Percentiles rank a stretch among this genome's conserved stretches.
Conservation (phyloP, 192 early-diverging fungal genomes). For the Powellomyces hirtus region DNA sequence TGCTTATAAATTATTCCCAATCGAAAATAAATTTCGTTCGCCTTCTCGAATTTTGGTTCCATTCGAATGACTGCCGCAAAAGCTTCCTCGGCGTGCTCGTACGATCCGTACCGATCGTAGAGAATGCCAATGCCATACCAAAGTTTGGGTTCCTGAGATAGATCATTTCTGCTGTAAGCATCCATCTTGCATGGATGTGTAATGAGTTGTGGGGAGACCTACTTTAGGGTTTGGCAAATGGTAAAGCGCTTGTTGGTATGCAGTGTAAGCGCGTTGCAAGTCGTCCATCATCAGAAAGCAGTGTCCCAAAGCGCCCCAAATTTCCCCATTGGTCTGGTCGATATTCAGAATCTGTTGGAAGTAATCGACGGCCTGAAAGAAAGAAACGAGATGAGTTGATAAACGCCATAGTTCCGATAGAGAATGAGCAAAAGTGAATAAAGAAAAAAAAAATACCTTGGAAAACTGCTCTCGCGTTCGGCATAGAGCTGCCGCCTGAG, state of each 20-base stretch:
- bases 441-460: slow-evolving; percentile 43
- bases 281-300: slow-evolving; percentile 97
- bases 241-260: slow-evolving; percentile 95
- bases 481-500: slow-evolving; percentile 79
- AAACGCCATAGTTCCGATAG: too few relatives aligned
- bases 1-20: slow-evolving; percentile 98
- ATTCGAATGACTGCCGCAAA: slow-evolving; percentile 91
- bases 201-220: neutral
- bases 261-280: slow-evolving; percentile 88
- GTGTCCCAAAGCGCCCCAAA: slow-evolving; percentile 93
- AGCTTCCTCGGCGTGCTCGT: slow-evolving; percentile 95
- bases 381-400: neutral
- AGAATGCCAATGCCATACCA: slow-evolving; percentile 99
- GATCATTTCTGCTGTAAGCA: neutral
- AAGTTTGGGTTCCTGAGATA: slow-evolving; percentile 83
- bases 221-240: slow-evolving; percentile 88
- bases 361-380: slow-evolving; percentile 77
- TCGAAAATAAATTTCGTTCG: slow-evolving; percentile 96
- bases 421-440: too few relatives aligned
- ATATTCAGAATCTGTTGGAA: slow-evolving; percentile 84
- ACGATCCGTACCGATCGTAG: slow-evolving; percentile 95
- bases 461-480: slow-evolving; percentile 79
- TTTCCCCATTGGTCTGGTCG: slow-evolving; percentile 84
- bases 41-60: slow-evolving; percentile 96
- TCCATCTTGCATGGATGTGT: too few relatives aligned